phyloP scores from a whole-genome alignment of 257 asterid species.

The Thymus mandschuricus region DNA sequence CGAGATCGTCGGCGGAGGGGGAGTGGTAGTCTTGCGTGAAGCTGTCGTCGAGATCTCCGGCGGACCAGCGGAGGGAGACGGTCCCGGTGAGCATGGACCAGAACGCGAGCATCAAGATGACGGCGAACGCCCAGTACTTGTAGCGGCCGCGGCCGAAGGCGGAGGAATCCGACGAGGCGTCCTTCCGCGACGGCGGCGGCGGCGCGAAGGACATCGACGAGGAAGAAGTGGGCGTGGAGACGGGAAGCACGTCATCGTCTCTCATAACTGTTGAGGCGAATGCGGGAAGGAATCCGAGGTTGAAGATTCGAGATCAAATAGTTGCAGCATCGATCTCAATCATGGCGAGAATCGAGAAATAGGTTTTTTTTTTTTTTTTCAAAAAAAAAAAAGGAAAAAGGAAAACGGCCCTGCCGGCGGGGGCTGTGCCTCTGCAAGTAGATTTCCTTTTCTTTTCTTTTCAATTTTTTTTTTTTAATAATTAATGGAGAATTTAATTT shows the following conservation, averaged over 20 bases:
- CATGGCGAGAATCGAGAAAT: neutral
- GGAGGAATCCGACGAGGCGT: conserved; percentile 37
- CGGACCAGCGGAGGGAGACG: conserved; percentile 78
- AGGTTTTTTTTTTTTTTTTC: neutral
- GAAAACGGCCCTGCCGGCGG: conserved; percentile 36
- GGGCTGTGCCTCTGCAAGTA: conserved; percentile 29
- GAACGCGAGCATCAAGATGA: conserved; percentile 71
- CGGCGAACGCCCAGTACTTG: conserved; percentile 76
- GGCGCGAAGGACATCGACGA: conserved; percentile 33
- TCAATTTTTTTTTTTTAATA: neutral
- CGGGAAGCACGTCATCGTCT: conserved; percentile 74
- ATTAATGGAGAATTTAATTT: neutral
- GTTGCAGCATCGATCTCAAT: conserved; percentile 31
- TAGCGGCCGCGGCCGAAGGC: conserved; percentile 67
- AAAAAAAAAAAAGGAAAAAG: neutral
- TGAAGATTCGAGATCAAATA: conserved; percentile 24
- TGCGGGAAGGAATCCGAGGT: neutral
- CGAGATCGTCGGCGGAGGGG: conserved; percentile 49
- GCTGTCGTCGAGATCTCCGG: conserved; percentile 51
- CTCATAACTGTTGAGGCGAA: conserved; percentile 42
- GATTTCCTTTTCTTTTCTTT: neutral
- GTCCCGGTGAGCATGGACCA: conserved; percentile 94
- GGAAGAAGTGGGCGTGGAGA: conserved; percentile 70
- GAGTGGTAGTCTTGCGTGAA: conserved; percentile 40
- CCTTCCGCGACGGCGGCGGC: conserved; percentile 37